Evolutionary conservation across 805 yeast species (phyloP).

Genomic region (Nakazawaea molendinolei): DNA sequence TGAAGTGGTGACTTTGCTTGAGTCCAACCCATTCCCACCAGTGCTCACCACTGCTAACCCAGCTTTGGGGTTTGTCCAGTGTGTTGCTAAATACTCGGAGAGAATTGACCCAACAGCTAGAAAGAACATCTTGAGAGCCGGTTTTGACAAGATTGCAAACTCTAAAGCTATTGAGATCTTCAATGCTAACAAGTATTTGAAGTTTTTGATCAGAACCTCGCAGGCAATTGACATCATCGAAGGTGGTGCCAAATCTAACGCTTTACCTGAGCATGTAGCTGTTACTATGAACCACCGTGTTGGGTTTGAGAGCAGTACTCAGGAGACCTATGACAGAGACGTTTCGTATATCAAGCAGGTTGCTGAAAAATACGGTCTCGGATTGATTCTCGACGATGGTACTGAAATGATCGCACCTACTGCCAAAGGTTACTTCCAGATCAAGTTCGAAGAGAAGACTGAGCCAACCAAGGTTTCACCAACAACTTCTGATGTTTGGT

Average conservation of each 20-base stretch:
- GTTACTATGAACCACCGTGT: constrained; percentile 60
- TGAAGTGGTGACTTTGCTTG: constrained; percentile 49
- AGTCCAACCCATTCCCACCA: constrained; percentile 46
- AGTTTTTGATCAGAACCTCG: constrained; percentile 48
- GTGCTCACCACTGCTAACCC: constrained; percentile 52
- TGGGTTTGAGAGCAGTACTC: constrained; percentile 44
- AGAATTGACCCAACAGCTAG: constrained; percentile 20
- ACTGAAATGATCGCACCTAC: constrained; percentile 17
- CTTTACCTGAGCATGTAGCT: constrained; percentile 60
- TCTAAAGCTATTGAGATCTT: constrained; percentile 20
- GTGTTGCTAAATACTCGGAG: constrained; percentile 50
- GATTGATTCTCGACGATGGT: constrained; percentile 34
- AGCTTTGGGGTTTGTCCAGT: constrained; percentile 46
- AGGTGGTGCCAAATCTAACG: constrained; percentile 75
- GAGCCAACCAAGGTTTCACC: constrained; percentile 37
- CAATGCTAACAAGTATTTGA: constrained; percentile 12
- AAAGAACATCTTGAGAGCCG: constrained; percentile 30
- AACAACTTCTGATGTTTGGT: constrained; percentile 28
- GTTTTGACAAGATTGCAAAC: constrained; percentile 27
- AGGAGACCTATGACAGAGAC: constrained; percentile 33
- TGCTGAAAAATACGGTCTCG: constrained; percentile 43
- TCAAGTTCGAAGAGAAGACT: constrained; percentile 16
- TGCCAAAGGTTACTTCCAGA: constrained; percentile 20
- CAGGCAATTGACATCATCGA: constrained; percentile 60
- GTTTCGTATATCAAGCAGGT: constrained; percentile 28